Conservation (phyloP, 768 basidiomycete genomes). For the Heimioporus sp. region DNA sequence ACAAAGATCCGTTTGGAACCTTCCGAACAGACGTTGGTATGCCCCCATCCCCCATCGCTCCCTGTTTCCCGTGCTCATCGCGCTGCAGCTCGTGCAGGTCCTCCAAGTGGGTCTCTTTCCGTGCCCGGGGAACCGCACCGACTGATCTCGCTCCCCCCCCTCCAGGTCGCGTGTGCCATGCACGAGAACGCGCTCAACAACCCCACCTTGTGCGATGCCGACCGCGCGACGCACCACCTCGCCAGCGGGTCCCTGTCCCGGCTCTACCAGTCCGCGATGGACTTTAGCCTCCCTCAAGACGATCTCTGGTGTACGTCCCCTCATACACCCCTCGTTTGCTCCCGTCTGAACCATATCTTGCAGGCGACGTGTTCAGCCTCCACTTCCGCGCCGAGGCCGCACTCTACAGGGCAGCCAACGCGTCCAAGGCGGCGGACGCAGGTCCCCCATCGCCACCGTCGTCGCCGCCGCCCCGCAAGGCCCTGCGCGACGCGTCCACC, state of each 20-base stretch:
- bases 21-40: conserved; percentile 14
- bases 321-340: background rate
- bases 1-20: background rate
- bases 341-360: background rate
- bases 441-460: background rate
- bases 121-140: background rate
- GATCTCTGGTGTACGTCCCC: conserved; percentile 15
- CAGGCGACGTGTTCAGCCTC: conserved; percentile 9
- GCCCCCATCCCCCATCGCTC: background rate
- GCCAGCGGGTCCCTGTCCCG: conserved; percentile 4
- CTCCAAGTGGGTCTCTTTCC: conserved; percentile 15
- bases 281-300: background rate
- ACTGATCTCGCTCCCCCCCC: too few relatives aligned
- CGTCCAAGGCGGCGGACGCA: background rate
- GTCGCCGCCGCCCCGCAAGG: too few relatives aligned
- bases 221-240: conserved; percentile 9
- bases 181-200: conserved; percentile 24
- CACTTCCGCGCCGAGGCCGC: conserved; percentile 1
- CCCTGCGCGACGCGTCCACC: background rate
- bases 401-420: background rate
- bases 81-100: conserved; percentile 12
- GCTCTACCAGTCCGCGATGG: conserved; percentile 4
- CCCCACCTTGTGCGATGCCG: background rate
- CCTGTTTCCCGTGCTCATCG: conserved; percentile 1
- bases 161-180: conserved; percentile 22